phyloP scores from a whole-genome alignment of 768 basidiomycete species.

The Hygrocybe coccinea region DNA sequence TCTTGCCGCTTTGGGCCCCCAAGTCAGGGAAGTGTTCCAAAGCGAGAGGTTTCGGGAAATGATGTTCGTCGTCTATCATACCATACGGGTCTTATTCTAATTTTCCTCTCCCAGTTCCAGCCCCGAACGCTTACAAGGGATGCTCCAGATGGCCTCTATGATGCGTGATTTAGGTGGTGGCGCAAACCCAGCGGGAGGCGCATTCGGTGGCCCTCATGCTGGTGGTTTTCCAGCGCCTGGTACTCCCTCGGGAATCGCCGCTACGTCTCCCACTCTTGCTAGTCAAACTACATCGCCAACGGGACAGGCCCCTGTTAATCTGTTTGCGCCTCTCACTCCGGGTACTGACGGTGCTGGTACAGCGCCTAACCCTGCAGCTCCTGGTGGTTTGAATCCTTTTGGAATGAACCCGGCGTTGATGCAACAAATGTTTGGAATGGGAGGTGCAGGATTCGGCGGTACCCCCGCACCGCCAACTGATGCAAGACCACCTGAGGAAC shows the following conservation, averaged over 20 bases:
- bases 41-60: slow-evolving; percentile 70
- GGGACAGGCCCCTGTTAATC: slow-evolving; percentile 15
- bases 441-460: slow-evolving; percentile 26
- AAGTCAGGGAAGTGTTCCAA: slow-evolving; percentile 73
- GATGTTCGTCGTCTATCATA: slow-evolving; percentile 51
- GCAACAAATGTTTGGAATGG: slow-evolving; percentile 39
- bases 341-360: slow-evolving; percentile 21
- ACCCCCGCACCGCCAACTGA: slow-evolving; percentile 55
- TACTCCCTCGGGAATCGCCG: slow-evolving; percentile 14
- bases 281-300: slow-evolving; percentile 20
- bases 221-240: slow-evolving; percentile 61
- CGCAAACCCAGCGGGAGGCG: slow-evolving; percentile 19
- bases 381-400: slow-evolving; percentile 28
- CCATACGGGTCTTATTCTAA: not conserved
- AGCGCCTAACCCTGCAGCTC: slow-evolving; percentile 18
- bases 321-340: slow-evolving; percentile 5
- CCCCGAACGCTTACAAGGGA: slow-evolving; percentile 67
- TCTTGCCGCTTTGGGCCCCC: slow-evolving; percentile 68
- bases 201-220: slow-evolving; percentile 20
- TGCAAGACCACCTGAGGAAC: slow-evolving; percentile 78
- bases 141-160: slow-evolving; percentile 68
- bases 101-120: slow-evolving; percentile 50
- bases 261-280: slow-evolving; percentile 15
- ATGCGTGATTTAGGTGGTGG: slow-evolving; percentile 41
- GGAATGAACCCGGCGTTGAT: slow-evolving; percentile 37